Evolutionary conservation across 2,329 filamentous ascomycete genomes (phyloP).

Genomic region (Chrysosporium keratinophilum): DNA sequence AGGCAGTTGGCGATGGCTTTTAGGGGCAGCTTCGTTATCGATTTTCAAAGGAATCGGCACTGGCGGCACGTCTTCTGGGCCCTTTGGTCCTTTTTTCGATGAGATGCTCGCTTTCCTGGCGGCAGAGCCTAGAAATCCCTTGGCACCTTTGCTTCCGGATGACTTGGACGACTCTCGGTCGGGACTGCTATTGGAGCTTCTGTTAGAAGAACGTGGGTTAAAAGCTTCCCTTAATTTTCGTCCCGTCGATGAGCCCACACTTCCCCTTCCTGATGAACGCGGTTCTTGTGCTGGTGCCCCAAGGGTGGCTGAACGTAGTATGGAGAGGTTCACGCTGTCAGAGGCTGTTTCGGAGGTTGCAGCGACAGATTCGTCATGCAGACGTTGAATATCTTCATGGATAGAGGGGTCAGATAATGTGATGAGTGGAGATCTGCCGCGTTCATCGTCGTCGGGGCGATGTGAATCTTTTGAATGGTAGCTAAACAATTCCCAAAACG

Average conservation of each 20-base stretch:
- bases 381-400: slow-evolving; percentile 3
- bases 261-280: slow-evolving; percentile 3
- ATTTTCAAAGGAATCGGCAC: slow-evolving; percentile 26
- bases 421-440: slow-evolving; percentile 1
- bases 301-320: neutral
- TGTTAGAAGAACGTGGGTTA: slow-evolving; percentile 42
- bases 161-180: slow-evolving; percentile 38
- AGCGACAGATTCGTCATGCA: neutral
- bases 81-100: slow-evolving; percentile 22
- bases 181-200: slow-evolving; percentile 41
- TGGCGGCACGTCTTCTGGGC: slow-evolving; percentile 26
- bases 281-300: neutral
- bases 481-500: neutral
- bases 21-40: neutral
- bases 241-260: slow-evolving; percentile 48
- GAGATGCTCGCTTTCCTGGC: slow-evolving; percentile 28
- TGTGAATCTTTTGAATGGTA: neutral
- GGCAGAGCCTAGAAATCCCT: slow-evolving; percentile 31
- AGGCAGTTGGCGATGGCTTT: neutral
- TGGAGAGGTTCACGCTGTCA: neutral
- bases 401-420: slow-evolving; percentile 7
- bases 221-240: slow-evolving; percentile 65
- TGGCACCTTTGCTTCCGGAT: slow-evolving; percentile 32
- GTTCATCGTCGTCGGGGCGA: neutral
- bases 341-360: neutral